Base-by-base conservation (phyloP, 108 stramenopile species). In the Cyclotella baltica region DNA sequence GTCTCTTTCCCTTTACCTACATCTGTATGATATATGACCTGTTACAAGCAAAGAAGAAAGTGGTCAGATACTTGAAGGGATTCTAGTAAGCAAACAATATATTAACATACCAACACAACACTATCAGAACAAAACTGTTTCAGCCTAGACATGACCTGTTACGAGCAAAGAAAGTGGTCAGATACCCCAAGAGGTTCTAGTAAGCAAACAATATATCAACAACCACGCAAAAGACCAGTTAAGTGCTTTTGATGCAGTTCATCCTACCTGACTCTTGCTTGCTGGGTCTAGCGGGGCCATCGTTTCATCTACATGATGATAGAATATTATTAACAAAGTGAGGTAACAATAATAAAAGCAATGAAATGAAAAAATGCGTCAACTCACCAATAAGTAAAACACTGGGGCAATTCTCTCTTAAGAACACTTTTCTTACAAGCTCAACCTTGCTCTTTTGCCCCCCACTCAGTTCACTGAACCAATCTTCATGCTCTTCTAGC, bases 401-500 rank as follows among this genome's bases (percentile, higher is more conserved):
- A 34, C 82, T 81, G 0, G 94, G 94, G 53, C 94, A 95, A 31
- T 76, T 28, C 2, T 89, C 84, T 50, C 85, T 79, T 51, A 95
- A 64, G 66, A 95, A 93, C 11, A 95, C 90, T 64, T 91, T 89
- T 23, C 95, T 65, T 11, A 93, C 92, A 23, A 96, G 76, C 67
- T 96, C 95, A 1, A 93, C 95, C 75, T 96, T 96, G 22, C 88
- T 87, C 70, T 92, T 91, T 79, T 96, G 95, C 13, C 95, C 95
- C 66, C 95, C 95, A 51, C 90, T 91, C 38, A 96, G 71, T 47
- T 92, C 90, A 59, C 81, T 75, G 63, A 96, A 96, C 95, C 95
- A 96, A 71, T 96, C 95, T 50, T 96, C 95, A 83, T 92, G 92
- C 40, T 90, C 90, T 48, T 88, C 86, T 38, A 75, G 72, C 31